These are phyloP conservation scores for Starmerella bombi DNA, from an alignment of 805 yeast genomes.

Conservation along the genomic window DNA sequence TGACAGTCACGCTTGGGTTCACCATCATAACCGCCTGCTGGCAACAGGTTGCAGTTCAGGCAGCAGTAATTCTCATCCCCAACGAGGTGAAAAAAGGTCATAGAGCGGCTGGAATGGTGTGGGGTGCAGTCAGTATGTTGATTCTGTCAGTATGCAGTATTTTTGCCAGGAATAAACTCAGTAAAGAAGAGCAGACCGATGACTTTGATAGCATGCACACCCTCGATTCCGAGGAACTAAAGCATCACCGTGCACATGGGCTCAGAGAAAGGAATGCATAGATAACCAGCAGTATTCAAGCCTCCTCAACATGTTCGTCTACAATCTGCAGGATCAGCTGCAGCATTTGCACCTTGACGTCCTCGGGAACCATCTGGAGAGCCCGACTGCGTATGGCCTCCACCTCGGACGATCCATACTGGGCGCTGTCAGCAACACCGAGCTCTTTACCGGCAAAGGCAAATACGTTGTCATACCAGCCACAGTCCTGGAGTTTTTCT, in stretches of 20 bases:
- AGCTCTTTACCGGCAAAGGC: slow-evolving; percentile 39
- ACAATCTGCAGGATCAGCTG: slow-evolving; percentile 32
- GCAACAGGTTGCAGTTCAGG: slow-evolving; percentile 21
- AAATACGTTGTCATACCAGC: slow-evolving; percentile 73
- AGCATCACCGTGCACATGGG: too few relatives aligned
- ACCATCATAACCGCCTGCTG: slow-evolving; percentile 15
- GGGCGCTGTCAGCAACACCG: slow-evolving; percentile 34
- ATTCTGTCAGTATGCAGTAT: slow-evolving; percentile 2
- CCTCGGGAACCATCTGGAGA: slow-evolving; percentile 43
- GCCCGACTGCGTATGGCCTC: slow-evolving; percentile 10
- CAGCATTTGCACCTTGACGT: slow-evolving; percentile 47
- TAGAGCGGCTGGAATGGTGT: slow-evolving; percentile 16
- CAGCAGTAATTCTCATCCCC: slow-evolving; percentile 12
- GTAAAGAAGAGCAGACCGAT: neutral
- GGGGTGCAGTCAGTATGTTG: slow-evolving; percentile 13
- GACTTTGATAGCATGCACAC: neutral
- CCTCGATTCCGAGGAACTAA: too few relatives aligned
- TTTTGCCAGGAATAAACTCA: neutral
- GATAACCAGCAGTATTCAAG: slow-evolving; percentile 4
- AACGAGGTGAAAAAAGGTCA: slow-evolving; percentile 10
- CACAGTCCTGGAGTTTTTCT: slow-evolving; percentile 55
- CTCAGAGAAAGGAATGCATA: too few relatives aligned
- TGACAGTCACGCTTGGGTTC: slow-evolving; percentile 4
- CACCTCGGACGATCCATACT: slow-evolving; percentile 27
- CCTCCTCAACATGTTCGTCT: slow-evolving; percentile 26